Evolutionary conservation across 225 moss, liverwort and hornwort genomes (phyloP), one percentile per base, ranked within the genome.

Genomic region (Pseudoscleropodium purum): DNA sequence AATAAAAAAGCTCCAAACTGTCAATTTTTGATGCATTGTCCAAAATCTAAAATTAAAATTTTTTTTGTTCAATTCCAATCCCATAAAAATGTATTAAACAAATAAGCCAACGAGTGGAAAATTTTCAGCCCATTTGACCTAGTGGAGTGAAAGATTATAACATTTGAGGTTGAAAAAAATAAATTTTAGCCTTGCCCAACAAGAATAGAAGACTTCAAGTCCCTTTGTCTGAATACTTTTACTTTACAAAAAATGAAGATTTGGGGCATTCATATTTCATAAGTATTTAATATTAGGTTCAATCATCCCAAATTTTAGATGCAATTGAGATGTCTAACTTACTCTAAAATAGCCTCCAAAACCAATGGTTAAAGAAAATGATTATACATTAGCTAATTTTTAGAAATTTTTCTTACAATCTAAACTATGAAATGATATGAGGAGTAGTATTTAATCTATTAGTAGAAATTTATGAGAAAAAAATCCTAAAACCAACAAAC

Each of bases 1-100:
- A n/a, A 13, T 7, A 23, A 4, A n/a, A 13, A n/a, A n/a, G n/a
- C 0, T 23, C 2, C 6, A n/a, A n/a, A n/a, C 0, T n/a, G 2
- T 6, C 11, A 11, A 21, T 21, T 68, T 67, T 37, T 1, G 0
- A 21, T 68, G 6, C 11, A 68, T 11, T 37, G 13, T 68, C n/a
- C 4, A 37, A 37, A 68, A 37, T 37, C 6, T 1, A 36, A 34
- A 18, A 66, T 36, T 7, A 5, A 64, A 0, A 18, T 17, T 9
- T 23, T 21, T 23, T 7, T n/a, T 11, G 24, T n/a, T 21, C 11
- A n/a, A 69, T n/a, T 69, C 4, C 7, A 24, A n/a, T 6, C 4
- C 37, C 37, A 37, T 5, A 68, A 23, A 68, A 20, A 4, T 68
- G 0, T 37, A 23, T 23, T 69, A n/a, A 23, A 13, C 4, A 20